phyloP scores from a whole-genome alignment of 2,329 filamentous ascomycete species.

The Nannizzia gypsea region DNA sequence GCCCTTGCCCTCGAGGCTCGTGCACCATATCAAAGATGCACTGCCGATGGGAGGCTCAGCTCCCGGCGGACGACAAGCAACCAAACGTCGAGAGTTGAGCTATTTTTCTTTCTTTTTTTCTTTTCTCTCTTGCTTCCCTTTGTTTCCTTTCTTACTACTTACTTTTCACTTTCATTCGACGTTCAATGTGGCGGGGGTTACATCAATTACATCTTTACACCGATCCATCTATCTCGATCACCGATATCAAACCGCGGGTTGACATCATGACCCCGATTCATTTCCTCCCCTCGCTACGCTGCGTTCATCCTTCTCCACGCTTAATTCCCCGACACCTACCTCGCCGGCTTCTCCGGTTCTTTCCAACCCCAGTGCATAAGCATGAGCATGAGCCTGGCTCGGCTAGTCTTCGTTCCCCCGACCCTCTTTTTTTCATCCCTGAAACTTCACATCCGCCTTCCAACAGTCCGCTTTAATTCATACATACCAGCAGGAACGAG shows the following conservation, averaged over 20 bases:
- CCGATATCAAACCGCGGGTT: neutral
- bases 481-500: neutral
- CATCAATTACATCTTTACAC: neutral
- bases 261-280: neutral
- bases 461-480: neutral
- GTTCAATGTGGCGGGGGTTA: too few relatives aligned
- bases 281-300: neutral
- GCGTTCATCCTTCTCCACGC: neutral
- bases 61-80: neutral
- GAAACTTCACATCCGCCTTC: too few relatives aligned
- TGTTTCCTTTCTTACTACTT: too few relatives aligned
- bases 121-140: neutral
- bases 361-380: neutral
- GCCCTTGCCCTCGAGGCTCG: neutral
- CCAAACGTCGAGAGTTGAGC: neutral
- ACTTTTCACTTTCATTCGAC: too few relatives aligned
- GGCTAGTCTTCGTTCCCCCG: neutral
- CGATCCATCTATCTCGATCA: neutral
- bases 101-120: neutral
- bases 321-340: neutral
- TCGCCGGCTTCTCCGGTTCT: neutral
- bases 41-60: neutral
- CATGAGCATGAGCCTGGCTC: too few relatives aligned
- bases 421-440: neutral
- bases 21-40: neutral